Evolutionary conservation across 2,329 filamentous ascomycete species (phyloP), one percentile per base, ranked within the genome.

Genomic region (Zymoseptoria passerinii): DNA sequence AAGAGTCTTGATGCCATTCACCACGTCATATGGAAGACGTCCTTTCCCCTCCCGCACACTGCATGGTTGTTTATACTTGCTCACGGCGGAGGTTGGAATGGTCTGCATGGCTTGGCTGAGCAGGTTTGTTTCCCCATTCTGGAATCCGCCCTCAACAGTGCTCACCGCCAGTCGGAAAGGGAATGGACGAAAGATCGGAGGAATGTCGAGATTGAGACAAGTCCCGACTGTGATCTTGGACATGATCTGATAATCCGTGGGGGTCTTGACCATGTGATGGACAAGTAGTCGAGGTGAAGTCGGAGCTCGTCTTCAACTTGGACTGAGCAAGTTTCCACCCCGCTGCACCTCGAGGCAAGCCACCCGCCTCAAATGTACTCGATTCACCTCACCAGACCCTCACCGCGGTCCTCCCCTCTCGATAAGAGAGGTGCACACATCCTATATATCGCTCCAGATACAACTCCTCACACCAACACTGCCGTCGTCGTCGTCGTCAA

Each of bases 271-370:
- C 35, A 44, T 44, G 35, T 44, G 35, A 44, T 6, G 35, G 35
- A 6, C 35, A 16, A 6, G 35, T 3, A n/a, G 16, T 13, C n/a
- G 35, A 44, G 16, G 35, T 44, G 23, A 23, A 23, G 23, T 23
- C 23, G 23, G 23, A 23, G 23, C 23, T 23, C 23, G 23, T 23
- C 23, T 23, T n/a, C n/a, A n/a, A 40, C 29, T 13, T 40, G 10
- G 4, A 44, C 13, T 52, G 50, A 52, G 50, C 50, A 52, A 28
- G 50, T 52, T 52, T 52, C 50, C 50, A 52, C 50, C n/a, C 28
- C 27, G 13, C 35, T 44, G 35, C 50, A 52, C 50, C n/a, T 29
- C 27, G 13, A 10, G 16, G 35, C 35, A 44, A 23, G 35, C 35
- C 35, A 44, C 16, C 23, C 5, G 7, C 35, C 35, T 44, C 35